Evolutionary conservation across 2,329 filamentous ascomycete species (phyloP).

Genomic region (Colletotrichum neosansevieriae): DNA sequence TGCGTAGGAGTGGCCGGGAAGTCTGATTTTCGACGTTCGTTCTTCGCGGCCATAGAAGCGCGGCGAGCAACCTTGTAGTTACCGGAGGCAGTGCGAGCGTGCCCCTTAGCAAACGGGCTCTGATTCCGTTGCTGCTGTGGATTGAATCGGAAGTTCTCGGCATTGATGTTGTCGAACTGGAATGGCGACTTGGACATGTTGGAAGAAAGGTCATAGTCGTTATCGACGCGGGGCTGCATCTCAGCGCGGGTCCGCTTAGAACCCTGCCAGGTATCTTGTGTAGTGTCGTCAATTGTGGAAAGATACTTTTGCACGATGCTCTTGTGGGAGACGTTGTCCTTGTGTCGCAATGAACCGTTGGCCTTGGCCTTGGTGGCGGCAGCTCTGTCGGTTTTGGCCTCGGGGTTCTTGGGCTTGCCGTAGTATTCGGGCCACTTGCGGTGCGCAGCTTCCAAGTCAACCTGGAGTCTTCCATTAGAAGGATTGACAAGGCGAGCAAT

Average conservation of each 20-base stretch:
- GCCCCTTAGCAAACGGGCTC: constrained; percentile 54
- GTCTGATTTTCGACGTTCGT: constrained; percentile 33
- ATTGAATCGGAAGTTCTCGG: constrained; percentile 45
- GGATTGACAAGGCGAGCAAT: constrained; percentile 57
- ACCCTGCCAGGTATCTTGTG: constrained; percentile 54
- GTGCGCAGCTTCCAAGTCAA: constrained; percentile 60
- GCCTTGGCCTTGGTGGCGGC: constrained; percentile 7
- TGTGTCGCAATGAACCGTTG: constrained; percentile 47
- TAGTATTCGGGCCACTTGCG: constrained; percentile 67
- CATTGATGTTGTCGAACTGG: constrained; percentile 41
- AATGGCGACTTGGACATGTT: constrained; percentile 56
- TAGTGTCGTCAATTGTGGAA: constrained; percentile 57
- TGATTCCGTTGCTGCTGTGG: constrained; percentile 47
- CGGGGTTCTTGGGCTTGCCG: constrained; percentile 51
- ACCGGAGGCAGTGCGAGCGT: constrained; percentile 48
- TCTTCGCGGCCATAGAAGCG: constrained; percentile 31
- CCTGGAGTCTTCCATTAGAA: constrained; percentile 51
- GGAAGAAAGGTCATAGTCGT: constrained; percentile 63
- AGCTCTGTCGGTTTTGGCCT: constrained; percentile 17
- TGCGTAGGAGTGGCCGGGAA: constrained; percentile 32
- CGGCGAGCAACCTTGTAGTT: constrained; percentile 31
- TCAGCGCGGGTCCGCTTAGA: constrained; percentile 59
- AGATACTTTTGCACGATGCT: constrained; percentile 39
- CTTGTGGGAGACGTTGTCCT: constrained; percentile 60
- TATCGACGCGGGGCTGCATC: constrained; percentile 67